Percentiles rank a stretch among this genome's conserved stretches.
phyloP scores from a whole-genome alignment of 2,329 filamentous ascomycete genomes.

The Arthroderma sp. region DNA sequence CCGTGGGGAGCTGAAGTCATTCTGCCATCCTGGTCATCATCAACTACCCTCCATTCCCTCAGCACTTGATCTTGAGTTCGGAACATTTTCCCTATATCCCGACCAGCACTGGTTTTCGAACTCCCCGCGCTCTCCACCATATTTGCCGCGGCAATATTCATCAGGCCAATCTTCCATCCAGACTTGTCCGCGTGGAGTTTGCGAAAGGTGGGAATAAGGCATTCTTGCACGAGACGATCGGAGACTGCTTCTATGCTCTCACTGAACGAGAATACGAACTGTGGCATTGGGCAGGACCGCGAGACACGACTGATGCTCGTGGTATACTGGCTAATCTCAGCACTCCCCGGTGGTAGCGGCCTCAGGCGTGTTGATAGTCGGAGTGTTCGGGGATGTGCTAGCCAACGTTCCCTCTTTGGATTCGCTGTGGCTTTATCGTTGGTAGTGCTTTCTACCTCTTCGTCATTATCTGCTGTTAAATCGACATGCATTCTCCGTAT shows the following conservation, averaged over 20 bases:
- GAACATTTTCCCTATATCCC: conserved; percentile 77
- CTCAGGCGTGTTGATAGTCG: conserved; percentile 64
- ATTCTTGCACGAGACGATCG: conserved; percentile 55
- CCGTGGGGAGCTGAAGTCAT: background rate
- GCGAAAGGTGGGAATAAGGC: conserved; percentile 58
- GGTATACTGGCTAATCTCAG: conserved; percentile 22
- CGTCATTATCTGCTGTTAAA: conserved; percentile 43
- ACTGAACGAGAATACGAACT: conserved; percentile 55
- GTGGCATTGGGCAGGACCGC: conserved; percentile 59
- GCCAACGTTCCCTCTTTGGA: conserved; percentile 42
- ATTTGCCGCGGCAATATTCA: conserved; percentile 81
- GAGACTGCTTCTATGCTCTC: conserved; percentile 48
- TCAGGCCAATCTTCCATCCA: conserved; percentile 66
- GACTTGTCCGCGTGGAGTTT: conserved; percentile 55
- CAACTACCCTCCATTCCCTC: conserved; percentile 13
- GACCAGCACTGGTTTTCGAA: conserved; percentile 43
- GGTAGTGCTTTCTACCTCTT: conserved; percentile 10
- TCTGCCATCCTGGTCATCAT: background rate
- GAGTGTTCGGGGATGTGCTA: conserved; percentile 67
- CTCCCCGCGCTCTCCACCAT: conserved; percentile 51
- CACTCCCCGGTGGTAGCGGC: conserved; percentile 22
- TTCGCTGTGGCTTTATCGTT: conserved; percentile 8
- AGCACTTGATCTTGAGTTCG: conserved; percentile 48
- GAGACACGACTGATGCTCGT: conserved; percentile 59
- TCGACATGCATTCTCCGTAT: conserved; percentile 68